Evolutionary conservation across 306 rosid species (phyloP).

Genomic region (Canavalia ensiformis): DNA sequence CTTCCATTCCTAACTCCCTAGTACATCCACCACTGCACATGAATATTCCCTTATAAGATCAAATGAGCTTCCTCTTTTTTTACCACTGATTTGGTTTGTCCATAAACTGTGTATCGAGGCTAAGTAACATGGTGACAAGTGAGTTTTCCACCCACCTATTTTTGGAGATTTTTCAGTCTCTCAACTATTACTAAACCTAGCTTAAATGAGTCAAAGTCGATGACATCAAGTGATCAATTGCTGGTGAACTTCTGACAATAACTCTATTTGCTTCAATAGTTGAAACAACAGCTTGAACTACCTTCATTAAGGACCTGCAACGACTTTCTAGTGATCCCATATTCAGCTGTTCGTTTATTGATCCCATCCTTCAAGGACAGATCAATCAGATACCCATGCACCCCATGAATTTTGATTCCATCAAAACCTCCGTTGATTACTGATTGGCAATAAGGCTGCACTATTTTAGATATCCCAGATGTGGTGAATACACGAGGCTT

Average conservation of each 20-base stretch:
- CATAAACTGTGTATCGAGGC: constrained; percentile 73
- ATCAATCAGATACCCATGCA: constrained; percentile 82
- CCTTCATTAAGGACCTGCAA: constrained; percentile 68
- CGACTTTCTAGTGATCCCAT: constrained; percentile 76
- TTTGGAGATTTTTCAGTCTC: constrained; percentile 75
- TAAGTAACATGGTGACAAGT: constrained; percentile 89
- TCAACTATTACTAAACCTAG: constrained; percentile 83
- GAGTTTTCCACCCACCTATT: constrained; percentile 61
- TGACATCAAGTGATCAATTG: constrained; percentile 90
- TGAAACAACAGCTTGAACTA: constrained; percentile 65
- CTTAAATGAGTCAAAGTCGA: constrained; percentile 77
- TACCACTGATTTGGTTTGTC: constrained; percentile 75
- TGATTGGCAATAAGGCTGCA: constrained; percentile 72
- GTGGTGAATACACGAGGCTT: constrained; percentile 62
- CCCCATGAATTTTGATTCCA: constrained; percentile 92
- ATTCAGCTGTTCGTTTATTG: constrained; percentile 63
- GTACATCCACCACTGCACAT: constrained; percentile 91
- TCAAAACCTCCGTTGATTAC: constrained; percentile 80
- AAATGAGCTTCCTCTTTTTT: constrained; percentile 74
- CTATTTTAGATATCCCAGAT: constrained; percentile 68
- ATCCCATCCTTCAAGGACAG: constrained; percentile 61
- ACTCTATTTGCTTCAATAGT: constrained; percentile 73
- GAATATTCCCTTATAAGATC: constrained; percentile 77
- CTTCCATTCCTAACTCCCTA: constrained; percentile 77
- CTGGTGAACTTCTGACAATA: constrained; percentile 80